These are phyloP conservation scores for Ascochyta lentis DNA, from an alignment of 2,329 filamentous ascomycete genomes.

Conservation along the genomic window DNA sequence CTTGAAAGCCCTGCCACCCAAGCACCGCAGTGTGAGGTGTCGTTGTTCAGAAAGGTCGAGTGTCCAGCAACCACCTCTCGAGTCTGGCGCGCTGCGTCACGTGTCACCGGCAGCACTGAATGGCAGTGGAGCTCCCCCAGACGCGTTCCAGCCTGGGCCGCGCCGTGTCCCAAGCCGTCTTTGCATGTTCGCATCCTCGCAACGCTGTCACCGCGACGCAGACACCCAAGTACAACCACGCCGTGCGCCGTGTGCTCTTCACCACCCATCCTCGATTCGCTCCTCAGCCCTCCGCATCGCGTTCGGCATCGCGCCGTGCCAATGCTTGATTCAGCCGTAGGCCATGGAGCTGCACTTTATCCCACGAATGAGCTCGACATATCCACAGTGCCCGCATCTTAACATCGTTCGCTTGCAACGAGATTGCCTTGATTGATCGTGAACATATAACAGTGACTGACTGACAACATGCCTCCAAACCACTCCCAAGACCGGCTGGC, in stretches of 20 bases:
- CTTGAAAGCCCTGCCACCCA: background rate
- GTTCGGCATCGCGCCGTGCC: constrained; percentile 1
- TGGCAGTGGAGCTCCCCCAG: constrained; percentile 12
- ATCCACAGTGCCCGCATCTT: background rate
- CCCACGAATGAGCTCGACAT: constrained; percentile 14
- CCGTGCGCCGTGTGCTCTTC: constrained; percentile 2
- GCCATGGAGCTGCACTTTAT: constrained; percentile 1
- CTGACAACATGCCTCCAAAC: background rate
- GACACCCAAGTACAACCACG: background rate
- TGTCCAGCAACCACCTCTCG: constrained; percentile 1
- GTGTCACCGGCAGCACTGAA: constrained; percentile 9
- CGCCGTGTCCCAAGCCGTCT: constrained; percentile 19
- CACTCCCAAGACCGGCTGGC: background rate
- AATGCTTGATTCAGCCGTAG: constrained; percentile 1
- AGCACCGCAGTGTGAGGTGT: background rate
- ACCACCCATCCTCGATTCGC: constrained; percentile 6
- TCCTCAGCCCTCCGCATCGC: background rate
- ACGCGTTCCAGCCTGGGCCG: constrained; percentile 10
- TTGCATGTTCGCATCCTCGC: constrained; percentile 10
- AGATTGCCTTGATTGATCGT: background rate
- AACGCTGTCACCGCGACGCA: background rate
- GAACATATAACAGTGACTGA: background rate
- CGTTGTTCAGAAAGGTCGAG: no score
- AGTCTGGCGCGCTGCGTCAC: constrained; percentile 8
- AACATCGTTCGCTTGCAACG: background rate